Evolutionary conservation across 805 yeast species (phyloP).

Genomic region (Metschnikowia lachancei): DNA sequence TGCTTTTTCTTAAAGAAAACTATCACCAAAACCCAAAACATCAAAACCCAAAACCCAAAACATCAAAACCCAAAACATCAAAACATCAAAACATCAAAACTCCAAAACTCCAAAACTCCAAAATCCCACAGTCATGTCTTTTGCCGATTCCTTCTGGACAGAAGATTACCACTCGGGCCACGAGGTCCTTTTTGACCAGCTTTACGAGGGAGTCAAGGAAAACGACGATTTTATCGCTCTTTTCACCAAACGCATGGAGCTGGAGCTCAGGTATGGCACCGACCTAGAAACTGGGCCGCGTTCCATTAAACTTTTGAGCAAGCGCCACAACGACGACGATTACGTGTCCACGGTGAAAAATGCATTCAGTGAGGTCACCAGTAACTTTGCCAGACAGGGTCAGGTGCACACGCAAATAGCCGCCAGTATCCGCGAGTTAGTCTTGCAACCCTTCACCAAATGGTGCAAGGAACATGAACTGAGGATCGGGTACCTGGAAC

Average conservation of each 20-base stretch:
- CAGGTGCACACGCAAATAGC: conserved; percentile 59
- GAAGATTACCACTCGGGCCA: conserved; percentile 58
- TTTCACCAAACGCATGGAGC: conserved; percentile 68
- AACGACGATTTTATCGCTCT: conserved; percentile 65
- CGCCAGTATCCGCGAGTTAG: conserved; percentile 54
- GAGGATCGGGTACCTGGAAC: conserved; percentile 61
- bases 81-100: too few species aligned
- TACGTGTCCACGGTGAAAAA: conserved; percentile 63
- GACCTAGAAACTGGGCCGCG: conserved; percentile 45
- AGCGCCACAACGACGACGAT: conserved; percentile 45
- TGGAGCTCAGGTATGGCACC: conserved; percentile 64
- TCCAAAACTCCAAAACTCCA: too few species aligned
- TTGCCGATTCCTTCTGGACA: conserved; percentile 78
- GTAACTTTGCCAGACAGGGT: conserved; percentile 58
- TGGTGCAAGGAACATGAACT: conserved; percentile 76
- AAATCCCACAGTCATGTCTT: conserved; percentile 48
- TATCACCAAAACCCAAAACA: too few species aligned
- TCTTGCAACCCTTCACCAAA: conserved; percentile 64
- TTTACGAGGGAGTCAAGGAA: conserved; percentile 64
- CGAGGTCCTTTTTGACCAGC: conserved; percentile 48
- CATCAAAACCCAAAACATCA: too few species aligned
- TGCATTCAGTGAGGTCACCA: conserved; percentile 56
- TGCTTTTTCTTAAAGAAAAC: too few species aligned
- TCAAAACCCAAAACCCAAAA: too few species aligned
- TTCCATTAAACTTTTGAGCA: conserved; percentile 42